phyloP scores from a whole-genome alignment of 306 rosid species.

The Medicago lupulina region DNA sequence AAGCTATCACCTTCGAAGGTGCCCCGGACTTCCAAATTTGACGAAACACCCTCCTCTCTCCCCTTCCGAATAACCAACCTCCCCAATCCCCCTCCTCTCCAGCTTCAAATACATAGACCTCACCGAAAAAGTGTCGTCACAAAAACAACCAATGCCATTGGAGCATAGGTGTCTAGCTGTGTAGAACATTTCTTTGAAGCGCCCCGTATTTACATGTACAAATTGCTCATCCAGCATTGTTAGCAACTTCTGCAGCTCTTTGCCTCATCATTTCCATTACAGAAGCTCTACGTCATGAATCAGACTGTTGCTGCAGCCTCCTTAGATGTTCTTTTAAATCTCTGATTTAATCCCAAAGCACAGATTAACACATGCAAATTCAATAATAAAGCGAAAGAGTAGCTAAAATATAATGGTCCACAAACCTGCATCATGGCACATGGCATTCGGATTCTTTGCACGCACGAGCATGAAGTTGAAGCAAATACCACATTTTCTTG shows the following conservation, averaged over 20 bases:
- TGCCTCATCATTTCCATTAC: constrained; percentile 99
- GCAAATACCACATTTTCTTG: constrained; percentile 98
- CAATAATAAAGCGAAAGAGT: background rate
- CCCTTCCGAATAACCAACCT: too few species aligned
- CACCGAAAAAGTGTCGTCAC: constrained; percentile 5
- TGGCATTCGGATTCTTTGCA: constrained; percentile 95
- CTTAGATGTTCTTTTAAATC: constrained; percentile 93
- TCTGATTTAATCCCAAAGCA: constrained; percentile 50
- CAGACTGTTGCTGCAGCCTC: constrained; percentile 97
- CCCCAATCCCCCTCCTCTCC: too few species aligned
- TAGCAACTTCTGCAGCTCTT: constrained; percentile 96
- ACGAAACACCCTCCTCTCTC: too few species aligned
- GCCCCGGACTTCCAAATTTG: too few species aligned
- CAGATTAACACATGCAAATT: constrained; percentile 17
- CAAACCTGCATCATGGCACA: constrained; percentile 98
- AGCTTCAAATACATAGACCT: too few species aligned
- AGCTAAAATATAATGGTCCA: constrained; percentile 25
- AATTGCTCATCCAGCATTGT: constrained; percentile 64
- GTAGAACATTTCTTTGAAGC: constrained; percentile 42
- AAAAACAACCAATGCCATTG: constrained; percentile 38
- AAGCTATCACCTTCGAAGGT: too few species aligned
- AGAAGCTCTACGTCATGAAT: constrained; percentile 94
- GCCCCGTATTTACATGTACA: constrained; percentile 48
- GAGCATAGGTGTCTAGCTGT: constrained; percentile 43
- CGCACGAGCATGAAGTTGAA: constrained; percentile 98